These are phyloP conservation scores for Copromyces sp. DNA, from an alignment of 495 filamentous ascomycete species.

Conservation along the genomic window DNA sequence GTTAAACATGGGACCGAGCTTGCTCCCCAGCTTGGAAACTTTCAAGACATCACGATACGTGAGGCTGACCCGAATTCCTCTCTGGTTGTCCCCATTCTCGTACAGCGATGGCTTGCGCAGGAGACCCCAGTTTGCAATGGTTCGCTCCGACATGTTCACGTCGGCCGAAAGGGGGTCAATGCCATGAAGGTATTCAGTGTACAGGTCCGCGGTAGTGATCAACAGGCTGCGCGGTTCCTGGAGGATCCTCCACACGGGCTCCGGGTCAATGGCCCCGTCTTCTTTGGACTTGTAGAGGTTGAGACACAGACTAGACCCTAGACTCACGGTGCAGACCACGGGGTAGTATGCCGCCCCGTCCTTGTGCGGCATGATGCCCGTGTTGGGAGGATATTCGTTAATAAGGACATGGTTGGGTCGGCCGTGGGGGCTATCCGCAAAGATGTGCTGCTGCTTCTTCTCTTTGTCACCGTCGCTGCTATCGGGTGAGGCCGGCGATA, in stretches of 20 bases:
- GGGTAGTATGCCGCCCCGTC: conserved; percentile 81
- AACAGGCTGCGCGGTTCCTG: conserved; percentile 81
- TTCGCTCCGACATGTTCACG: conserved; percentile 45
- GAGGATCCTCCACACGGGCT: conserved; percentile 57
- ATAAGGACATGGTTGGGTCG: conserved; percentile 85
- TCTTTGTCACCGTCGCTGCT: conserved; percentile 9
- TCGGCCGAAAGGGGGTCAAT: conserved; percentile 55
- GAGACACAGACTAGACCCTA: conserved; percentile 67
- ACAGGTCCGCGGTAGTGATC: conserved; percentile 58
- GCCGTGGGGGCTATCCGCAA: conserved; percentile 58
- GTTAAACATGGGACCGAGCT: conserved; percentile 48
- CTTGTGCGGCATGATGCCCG: conserved; percentile 96
- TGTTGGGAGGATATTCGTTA: conserved; percentile 80
- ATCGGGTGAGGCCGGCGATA: conserved; percentile 8
- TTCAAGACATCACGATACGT: conserved; percentile 91
- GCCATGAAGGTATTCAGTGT: conserved; percentile 66
- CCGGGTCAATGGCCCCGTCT: conserved; percentile 34
- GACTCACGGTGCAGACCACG: conserved; percentile 80
- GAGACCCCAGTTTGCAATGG: conserved; percentile 75
- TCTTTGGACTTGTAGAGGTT: conserved; percentile 62
- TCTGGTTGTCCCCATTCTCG: conserved; percentile 44
- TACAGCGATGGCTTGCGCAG: conserved; percentile 53
- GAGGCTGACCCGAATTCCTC: conserved; percentile 67
- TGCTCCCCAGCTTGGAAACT: conserved; percentile 65
- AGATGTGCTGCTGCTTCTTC: conserved; percentile 37